A percentile compares a stretch with the other conserved stretches of the same genome.
phyloP scores from a whole-genome alignment of 768 basidiomycete genomes.

The Saitozyma sp. region DNA sequence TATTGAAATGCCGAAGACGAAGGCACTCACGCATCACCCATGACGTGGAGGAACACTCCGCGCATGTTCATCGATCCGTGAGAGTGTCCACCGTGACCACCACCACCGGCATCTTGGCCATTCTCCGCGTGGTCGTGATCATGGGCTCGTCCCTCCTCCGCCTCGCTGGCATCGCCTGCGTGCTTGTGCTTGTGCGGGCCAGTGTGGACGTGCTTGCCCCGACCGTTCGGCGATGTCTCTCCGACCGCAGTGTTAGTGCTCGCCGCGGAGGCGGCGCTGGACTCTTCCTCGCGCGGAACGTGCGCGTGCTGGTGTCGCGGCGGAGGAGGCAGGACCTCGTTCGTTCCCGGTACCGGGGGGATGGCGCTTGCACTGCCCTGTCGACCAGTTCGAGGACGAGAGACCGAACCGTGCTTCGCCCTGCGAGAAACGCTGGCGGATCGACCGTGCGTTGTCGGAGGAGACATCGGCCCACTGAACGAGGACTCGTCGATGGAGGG shows the following conservation, averaged over 20 bases:
- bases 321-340: slow-evolving; percentile 27
- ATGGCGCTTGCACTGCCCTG: background rate
- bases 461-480: slow-evolving; percentile 26
- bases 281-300: background rate
- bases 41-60: slow-evolving; percentile 88
- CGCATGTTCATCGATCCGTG: slow-evolving; percentile 94
- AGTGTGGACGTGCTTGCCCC: slow-evolving; percentile 4
- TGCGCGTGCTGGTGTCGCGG: slow-evolving; percentile 2
- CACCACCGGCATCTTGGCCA: slow-evolving; percentile 24
- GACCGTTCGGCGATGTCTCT: slow-evolving; percentile 12
- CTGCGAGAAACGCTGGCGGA: background rate
- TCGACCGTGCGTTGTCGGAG: slow-evolving; percentile 23
- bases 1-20: background rate
- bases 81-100: slow-evolving; percentile 46
- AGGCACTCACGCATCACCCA: slow-evolving; percentile 74
- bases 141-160: slow-evolving; percentile 36
- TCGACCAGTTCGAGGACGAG: slow-evolving; percentile 8
- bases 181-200: slow-evolving; percentile 18
- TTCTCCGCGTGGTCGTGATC: slow-evolving; percentile 35
- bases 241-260: slow-evolving; percentile 19
- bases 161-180: slow-evolving; percentile 28
- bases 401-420: slow-evolving; percentile 8
- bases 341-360: slow-evolving; percentile 26
- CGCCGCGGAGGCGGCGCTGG: slow-evolving; percentile 20
- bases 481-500: slow-evolving; percentile 10